Percentiles rank a stretch among this genome's conserved stretches.
These are phyloP conservation scores for Panicum miliaceum DNA, from an alignment of 176 grass and related monocot genomes.

Conservation along the genomic window DNA sequence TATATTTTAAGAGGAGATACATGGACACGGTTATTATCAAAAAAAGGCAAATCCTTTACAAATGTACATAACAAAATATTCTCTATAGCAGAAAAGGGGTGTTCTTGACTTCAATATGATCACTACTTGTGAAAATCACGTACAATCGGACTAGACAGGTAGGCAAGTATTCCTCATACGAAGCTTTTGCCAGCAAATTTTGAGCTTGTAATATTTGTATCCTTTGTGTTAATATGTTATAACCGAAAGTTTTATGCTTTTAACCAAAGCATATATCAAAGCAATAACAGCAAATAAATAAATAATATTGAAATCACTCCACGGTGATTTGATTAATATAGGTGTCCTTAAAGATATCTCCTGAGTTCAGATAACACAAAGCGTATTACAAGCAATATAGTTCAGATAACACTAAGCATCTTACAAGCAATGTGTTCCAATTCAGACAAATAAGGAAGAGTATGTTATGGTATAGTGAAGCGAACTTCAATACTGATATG, in stretches of 20 bases:
- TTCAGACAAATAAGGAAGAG: slow-evolving; percentile 19
- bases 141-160: not conserved
- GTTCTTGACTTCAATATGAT: not conserved
- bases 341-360: not conserved
- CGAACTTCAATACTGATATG: not conserved
- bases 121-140: not conserved
- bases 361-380: slow-evolving; percentile 17
- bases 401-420: not conserved
- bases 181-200: not conserved
- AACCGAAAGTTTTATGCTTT: not conserved
- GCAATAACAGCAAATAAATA: not conserved
- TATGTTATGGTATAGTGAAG: not conserved
- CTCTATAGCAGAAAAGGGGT: not conserved
- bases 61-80: not conserved
- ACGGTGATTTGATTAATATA: not conserved
- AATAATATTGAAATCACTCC: not conserved
- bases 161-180: not conserved
- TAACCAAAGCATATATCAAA: not conserved
- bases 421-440: slow-evolving; percentile 26
- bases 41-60: not conserved
- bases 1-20: slow-evolving; percentile 37
- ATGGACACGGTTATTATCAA: slow-evolving; percentile 24
- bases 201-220: not conserved
- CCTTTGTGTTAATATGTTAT: not conserved
- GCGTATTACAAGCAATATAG: not conserved